Base-by-base conservation (phyloP, 352 stramenopile genomes). In the Phytophthora tubulina region DNA sequence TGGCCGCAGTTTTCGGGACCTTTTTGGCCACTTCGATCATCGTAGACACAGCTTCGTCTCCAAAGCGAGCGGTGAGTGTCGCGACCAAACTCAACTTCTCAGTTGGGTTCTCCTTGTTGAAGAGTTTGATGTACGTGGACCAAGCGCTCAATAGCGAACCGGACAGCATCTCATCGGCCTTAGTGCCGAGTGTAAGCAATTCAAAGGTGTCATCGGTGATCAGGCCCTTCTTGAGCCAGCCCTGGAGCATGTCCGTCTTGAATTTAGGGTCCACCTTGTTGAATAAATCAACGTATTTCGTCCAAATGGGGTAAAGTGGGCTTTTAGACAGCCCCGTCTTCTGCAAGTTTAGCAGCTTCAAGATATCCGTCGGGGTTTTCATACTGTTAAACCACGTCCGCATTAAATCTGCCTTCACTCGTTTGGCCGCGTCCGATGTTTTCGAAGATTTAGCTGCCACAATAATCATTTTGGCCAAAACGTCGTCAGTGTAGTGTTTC, bases 21-120 rank as follows among this genome's bases (percentile, higher is more conserved):
- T 53, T 68, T 31, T 62, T 73, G 7, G 66, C 66, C n/a, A 36
- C 51, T 58, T 63, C 39, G 9, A 73, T 36, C 58, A 73, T 73
- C 14, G 15, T 69, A 3, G 66, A 51, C 35, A 63, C 3, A 17
- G 39, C 42, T 39, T 68, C 58, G 17, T 73, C 66, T 27, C 51
- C 66, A 45, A 63, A 73, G 17, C 44, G 50, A 54, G 57, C 33
- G 4, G 56, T 73, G 27, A 73, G 41, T 13, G 35, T 45, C 2
- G 57, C 27, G 32, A 73, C 9, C 17, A 73, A 21, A 51, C n/a
- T 63, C 21, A 65, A 31, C 45, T 69, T 33, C 27, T 59, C 32
- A 3, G 17, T 56, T 2, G 66, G 59, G 17, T 60, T 69, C 44
- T 69, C 32, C 21, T 69, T 30, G 64, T 71, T 71, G 46, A 60